Evolutionary conservation across 2,329 filamentous ascomycete genomes (phyloP), one percentile per base, ranked within the genome.

Genomic region (Clonostachys rhizophaga): DNA sequence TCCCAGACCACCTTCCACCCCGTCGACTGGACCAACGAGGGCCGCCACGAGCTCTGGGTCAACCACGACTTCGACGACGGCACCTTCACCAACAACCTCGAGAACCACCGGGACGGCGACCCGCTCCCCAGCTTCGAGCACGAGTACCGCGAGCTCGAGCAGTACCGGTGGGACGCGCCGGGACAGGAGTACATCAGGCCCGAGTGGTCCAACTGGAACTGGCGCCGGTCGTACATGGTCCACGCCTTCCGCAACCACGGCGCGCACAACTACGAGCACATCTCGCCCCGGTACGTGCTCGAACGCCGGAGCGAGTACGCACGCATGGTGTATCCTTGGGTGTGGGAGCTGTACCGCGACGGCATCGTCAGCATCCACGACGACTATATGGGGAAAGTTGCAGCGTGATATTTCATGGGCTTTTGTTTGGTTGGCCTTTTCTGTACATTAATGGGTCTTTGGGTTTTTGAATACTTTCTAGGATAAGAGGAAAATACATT

Each of bases 261-360:
- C 24, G 24, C 18, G 6, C 39, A 44, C n/a, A 43, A 45, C 34
- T 46, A 52, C 13, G 39, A 48, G n/a, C 40, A 46, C 9, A 52
- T 58, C n/a, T 49, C 55, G 8, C 54, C 56, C 7, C 46, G 48
- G 2, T 59, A 53, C 41, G 54, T 61, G 8, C 40, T 54, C n/a
- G 51, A 53, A 39, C 48, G 54, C 37, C 45, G 42, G 44, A 60
- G 57, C 24, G 58, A 58, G 34, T 60, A 55, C 49, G 55, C 54
- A 0, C 45, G 50, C 1, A 55, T 55, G 0, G 47, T 55, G 6
- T 58, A 56, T 24, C 52, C 54, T 3, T 48, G 57, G 17, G 51
- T 52, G 3, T 52, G 47, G 33, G 37, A 44, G 20, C 51, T 58
- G 50, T 55, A 53, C 34, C 46, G 52, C 9, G 24, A 30, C 24